Percentiles rank a stretch among this genome's conserved stretches.
phyloP scores from a whole-genome alignment of 495 filamentous ascomycete species.

The Cercophora samala region DNA sequence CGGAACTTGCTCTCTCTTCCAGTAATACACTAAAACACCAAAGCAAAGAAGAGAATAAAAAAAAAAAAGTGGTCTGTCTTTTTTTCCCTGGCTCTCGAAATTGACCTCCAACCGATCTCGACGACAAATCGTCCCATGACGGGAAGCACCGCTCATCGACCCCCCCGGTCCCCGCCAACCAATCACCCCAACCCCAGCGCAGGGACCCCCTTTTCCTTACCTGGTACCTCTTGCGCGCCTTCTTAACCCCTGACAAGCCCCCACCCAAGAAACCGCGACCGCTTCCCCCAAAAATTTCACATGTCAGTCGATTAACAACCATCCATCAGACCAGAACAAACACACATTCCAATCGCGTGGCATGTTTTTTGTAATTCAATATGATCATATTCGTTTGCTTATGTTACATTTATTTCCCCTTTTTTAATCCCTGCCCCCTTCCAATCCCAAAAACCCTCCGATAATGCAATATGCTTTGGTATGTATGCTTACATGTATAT shows the following conservation, averaged over 20 bases:
- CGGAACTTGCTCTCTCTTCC: background rate
- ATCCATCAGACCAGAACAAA: background rate
- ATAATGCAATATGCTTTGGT: background rate
- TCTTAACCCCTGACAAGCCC: constrained; percentile 25
- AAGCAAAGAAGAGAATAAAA: background rate
- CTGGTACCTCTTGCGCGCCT: constrained; percentile 6
- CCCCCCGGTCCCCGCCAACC: constrained; percentile 9
- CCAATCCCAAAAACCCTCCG: constrained; percentile 12
- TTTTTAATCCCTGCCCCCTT: background rate
- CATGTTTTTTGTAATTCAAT: constrained; percentile 8
- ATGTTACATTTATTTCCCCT: background rate
- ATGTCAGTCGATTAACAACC: constrained; percentile 33
- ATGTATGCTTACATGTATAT: background rate
- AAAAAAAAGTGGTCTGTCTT: background rate
- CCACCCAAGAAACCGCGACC: no score
- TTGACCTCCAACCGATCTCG: constrained; percentile 17
- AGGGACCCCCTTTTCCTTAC: constrained; percentile 4
- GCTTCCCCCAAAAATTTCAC: constrained; percentile 26
- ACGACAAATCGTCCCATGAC: constrained; percentile 26
- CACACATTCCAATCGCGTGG: constrained; percentile 9
- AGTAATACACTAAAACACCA: background rate
- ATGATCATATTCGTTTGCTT: background rate
- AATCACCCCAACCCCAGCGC: constrained; percentile 22
- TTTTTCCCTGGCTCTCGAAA: background rate
- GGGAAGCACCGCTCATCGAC: constrained; percentile 22